Evolutionary conservation across 2,329 filamentous ascomycete species (phyloP), one percentile per base, ranked within the genome.

Genomic region (Beauveria sp.): DNA sequence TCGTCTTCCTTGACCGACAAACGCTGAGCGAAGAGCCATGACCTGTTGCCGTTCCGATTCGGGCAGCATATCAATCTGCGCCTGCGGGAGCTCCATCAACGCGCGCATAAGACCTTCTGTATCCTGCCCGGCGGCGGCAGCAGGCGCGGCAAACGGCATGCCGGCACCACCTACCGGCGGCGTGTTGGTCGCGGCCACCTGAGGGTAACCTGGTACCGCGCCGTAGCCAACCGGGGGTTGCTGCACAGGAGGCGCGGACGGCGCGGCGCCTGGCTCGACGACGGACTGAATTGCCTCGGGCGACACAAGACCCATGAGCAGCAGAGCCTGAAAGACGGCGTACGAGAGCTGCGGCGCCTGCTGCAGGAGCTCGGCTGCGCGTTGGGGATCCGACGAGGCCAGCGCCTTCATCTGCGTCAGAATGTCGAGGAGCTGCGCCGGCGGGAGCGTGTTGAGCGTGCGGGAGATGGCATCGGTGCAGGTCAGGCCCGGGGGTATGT

Each of bases 311-410:
- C 92, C 91, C 84, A 97, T 94, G 43, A 97, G 84, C 2, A 97
- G 84, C 10, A 97, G 83, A 26, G 92, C 90, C 75, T 97, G 93
- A 77, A 97, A 97, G 66, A 97, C 89, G 62, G 94, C 94, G 69
- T 96, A 97, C 5, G 91, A 86, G 50, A 99, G 85, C 75, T 99
- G 94, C 0, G 94, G 94, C 1, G 92, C 92, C 76, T 93, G 89
- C 64, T 88, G 83, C 47, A 99, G 84, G 46, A 97, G 85, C 70
- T 96, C 91, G 0, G 88, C 92, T 3, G 92, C 92, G 70, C 91
- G 89, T 22, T 83, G 81, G 2, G 93, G 92, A 67, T 97, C 92
- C 26, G 82, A 84, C 55, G 86, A 84, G n/a, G 91, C 91, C 14
- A 97, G 80, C 3, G 87, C 84, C 76, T 97, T 97, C 90, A 97